Percentiles rank a stretch among this genome's conserved stretches.
phyloP scores from a whole-genome alignment of 108 stramenopile species.

The Pseudonitzschia delicatissima region DNA sequence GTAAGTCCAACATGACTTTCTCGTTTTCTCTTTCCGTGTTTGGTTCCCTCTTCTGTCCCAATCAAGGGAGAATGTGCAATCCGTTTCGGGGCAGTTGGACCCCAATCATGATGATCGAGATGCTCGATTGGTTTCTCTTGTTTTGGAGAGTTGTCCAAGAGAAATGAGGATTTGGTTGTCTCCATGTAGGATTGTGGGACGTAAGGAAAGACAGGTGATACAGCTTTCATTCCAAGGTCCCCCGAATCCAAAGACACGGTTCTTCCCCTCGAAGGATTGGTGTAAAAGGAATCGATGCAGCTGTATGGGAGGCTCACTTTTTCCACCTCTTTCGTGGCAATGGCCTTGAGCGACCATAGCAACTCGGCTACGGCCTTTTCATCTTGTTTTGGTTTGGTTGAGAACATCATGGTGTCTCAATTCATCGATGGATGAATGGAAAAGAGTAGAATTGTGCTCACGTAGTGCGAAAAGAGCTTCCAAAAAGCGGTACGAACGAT shows the following conservation, averaged over 20 bases:
- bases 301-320: slow-evolving; percentile 9
- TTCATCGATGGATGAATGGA: not conserved
- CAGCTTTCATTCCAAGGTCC: not conserved
- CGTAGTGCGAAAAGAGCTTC: not conserved
- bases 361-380: slow-evolving; percentile 24
- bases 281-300: slow-evolving; percentile 16
- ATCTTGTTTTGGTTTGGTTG: slow-evolving; percentile 10
- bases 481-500: not conserved
- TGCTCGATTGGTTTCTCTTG: not conserved
- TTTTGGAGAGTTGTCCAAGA: not conserved
- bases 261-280: slow-evolving; percentile 4
- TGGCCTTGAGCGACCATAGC: slow-evolving; percentile 27
- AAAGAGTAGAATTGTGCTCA: not conserved
- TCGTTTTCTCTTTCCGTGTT: slow-evolving; percentile 28
- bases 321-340: slow-evolving; percentile 33
- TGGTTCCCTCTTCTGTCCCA: not conserved
- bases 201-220: not conserved
- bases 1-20: slow-evolving; percentile 30
- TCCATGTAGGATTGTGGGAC: not conserved
- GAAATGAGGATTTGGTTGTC: not conserved
- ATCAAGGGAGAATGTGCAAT: not conserved
- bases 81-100: not conserved
- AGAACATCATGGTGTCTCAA: not conserved
- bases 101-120: slow-evolving; percentile 15
- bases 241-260: slow-evolving; percentile 25